These are phyloP conservation scores for Eucalyptus pauciflora DNA, from an alignment of 345 rosid genomes.

Conservation along the genomic window DNA sequence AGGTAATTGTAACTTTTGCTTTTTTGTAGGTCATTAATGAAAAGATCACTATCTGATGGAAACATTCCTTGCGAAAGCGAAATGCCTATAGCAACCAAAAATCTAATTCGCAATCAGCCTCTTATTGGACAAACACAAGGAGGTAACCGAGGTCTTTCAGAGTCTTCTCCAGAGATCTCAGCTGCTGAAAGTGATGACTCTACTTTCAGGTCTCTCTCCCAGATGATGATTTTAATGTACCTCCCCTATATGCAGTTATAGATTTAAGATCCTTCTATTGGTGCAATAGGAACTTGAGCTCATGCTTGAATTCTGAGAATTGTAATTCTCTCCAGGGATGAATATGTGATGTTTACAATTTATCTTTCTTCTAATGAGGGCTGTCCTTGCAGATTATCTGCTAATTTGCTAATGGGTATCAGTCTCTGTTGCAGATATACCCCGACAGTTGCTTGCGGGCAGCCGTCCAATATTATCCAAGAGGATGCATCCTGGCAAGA, in stretches of 20 bases:
- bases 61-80: slow-evolving; percentile 43
- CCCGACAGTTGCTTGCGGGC: slow-evolving; percentile 12
- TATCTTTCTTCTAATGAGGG: background rate
- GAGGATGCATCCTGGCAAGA: slow-evolving; percentile 23
- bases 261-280: background rate
- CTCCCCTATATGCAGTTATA: background rate
- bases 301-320: background rate
- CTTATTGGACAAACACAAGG: slow-evolving; percentile 18
- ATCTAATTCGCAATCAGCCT: slow-evolving; percentile 13
- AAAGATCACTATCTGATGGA: slow-evolving; percentile 84
- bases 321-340: background rate
- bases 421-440: slow-evolving; percentile 24
- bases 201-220: slow-evolving; percentile 35
- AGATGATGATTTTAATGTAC: background rate
- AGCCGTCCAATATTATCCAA: slow-evolving; percentile 19
- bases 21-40: slow-evolving; percentile 35
- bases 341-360: background rate
- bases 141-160: slow-evolving; percentile 35
- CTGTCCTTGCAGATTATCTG: background rate
- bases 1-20: background rate
- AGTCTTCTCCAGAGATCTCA: slow-evolving; percentile 51
- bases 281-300: background rate
- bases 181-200: slow-evolving; percentile 28
- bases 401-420: background rate
- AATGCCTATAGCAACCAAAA: slow-evolving; percentile 11